A percentile compares a stretch with the other conserved stretches of the same genome.
Conservation (phyloP, 2,329 filamentous ascomycete species). For the Neocatenulostroma microsporum region DNA sequence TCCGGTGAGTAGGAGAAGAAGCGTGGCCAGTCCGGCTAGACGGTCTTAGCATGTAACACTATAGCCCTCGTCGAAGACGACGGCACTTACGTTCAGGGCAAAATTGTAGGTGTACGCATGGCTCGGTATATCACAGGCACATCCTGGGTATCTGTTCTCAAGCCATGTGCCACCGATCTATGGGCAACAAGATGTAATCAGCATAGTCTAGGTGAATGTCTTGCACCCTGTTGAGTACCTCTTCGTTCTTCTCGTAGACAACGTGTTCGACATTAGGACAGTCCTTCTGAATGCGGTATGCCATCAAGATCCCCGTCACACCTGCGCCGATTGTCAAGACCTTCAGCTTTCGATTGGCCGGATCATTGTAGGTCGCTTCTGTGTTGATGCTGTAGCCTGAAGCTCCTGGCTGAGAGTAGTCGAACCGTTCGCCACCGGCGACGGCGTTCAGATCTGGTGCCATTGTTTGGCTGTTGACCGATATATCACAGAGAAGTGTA, state of each 20-base stretch:
- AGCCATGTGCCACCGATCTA: conserved; percentile 39
- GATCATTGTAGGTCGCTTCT: conserved; percentile 34
- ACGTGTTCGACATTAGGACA: conserved; percentile 40
- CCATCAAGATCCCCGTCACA: conserved; percentile 40
- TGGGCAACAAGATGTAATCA: no score
- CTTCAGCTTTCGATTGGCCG: conserved; percentile 37
- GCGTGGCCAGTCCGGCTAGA: conserved; percentile 7
- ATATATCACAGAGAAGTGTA: no score
- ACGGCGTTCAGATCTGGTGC: conserved; percentile 37
- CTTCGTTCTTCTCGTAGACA: conserved; percentile 43
- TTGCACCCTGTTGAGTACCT: no score
- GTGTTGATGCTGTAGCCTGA: conserved; percentile 34
- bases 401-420: conserved; percentile 38
- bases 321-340: conserved; percentile 44
- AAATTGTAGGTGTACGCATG: conserved; percentile 41
- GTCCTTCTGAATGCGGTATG: conserved; percentile 42
- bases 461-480: conserved; percentile 25
- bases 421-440: conserved; percentile 29
- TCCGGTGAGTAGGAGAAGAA: conserved; percentile 39
- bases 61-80: no score
- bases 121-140: conserved; percentile 40
- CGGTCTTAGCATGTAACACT: no score
- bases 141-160: conserved; percentile 22
- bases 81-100: conserved; percentile 33
- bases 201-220: no score